Evolutionary conservation across 169 alveolate species (phyloP).

Genomic region (Plasmodium coatneyi): DNA sequence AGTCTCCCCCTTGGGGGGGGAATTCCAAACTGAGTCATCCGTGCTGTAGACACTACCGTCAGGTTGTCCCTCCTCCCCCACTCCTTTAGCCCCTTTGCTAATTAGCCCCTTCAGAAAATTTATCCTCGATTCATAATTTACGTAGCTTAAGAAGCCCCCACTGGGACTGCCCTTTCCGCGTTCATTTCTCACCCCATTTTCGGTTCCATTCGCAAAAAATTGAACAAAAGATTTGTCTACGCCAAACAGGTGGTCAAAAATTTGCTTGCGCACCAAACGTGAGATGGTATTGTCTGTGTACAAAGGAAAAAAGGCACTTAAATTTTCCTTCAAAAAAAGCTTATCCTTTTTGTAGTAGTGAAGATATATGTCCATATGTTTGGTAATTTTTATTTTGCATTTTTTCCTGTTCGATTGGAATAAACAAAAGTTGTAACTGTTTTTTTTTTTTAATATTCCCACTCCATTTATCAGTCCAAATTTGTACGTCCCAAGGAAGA

Average conservation of each 20-base stretch:
- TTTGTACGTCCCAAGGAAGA: conserved; percentile 51
- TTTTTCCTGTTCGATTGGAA: conserved; percentile 46
- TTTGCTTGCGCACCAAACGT: background rate
- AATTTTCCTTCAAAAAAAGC: conserved; percentile 30
- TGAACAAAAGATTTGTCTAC: background rate
- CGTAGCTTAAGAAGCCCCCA: conserved; percentile 6
- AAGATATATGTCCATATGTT: conserved; percentile 49
- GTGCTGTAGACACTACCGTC: background rate
- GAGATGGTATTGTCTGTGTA: conserved; percentile 7
- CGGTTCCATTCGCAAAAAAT: background rate
- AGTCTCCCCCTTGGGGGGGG: background rate
- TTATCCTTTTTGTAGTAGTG: conserved; percentile 17
- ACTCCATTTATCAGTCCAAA: conserved; percentile 71
- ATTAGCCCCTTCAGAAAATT: background rate
- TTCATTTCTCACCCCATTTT: background rate
- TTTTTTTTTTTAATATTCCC: conserved; percentile 67
- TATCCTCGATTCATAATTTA: conserved; percentile 2
- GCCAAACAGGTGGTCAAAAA: conserved; percentile 17
- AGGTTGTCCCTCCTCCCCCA: background rate
- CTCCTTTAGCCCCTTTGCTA: background rate
- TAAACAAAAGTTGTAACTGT: conserved; percentile 51
- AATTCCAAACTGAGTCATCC: background rate
- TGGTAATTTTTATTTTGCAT: conserved; percentile 24
- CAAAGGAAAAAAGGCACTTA: conserved; percentile 22
- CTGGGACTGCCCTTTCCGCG: background rate